Base-by-base conservation (phyloP, 2,329 filamentous ascomycete species). In the Neofusicoccum parvum region DNA sequence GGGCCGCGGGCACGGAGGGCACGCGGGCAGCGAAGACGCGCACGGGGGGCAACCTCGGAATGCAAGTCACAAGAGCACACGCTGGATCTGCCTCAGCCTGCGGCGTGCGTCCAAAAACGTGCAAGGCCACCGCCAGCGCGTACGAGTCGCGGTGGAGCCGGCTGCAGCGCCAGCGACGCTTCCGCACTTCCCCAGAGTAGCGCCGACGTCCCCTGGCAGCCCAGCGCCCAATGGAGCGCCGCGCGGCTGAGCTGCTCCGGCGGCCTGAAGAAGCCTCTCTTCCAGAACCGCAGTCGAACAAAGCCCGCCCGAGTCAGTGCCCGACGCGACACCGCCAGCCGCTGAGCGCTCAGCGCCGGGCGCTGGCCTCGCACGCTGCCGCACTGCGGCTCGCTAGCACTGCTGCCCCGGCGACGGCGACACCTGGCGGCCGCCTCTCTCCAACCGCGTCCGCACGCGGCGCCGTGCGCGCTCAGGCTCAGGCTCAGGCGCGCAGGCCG, bases 1-100 rank as follows among this genome's bases (percentile, higher is more conserved):
- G 54, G 37, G 34, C 15, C 15, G 43, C 32, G 58, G 34, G 59
- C 59, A 62, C 39, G 45, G 49, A 54, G 46, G 20, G 48, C 9
- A 11, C 14, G 60, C 49, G 49, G 46, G 48, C 46, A 63, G 49
- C 48, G 60, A 53, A 41, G 23, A 17, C 45, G 36, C 46, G 36
- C 20, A 41, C 46, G 34, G 59, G 46, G 45, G 34, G 45, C 17
- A 41, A n/a, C 48, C 23, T 45, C 49, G 49, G 48, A 60, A 53
- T 64, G 62, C 62, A 64, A 64, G 62, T 64, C 62, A 64, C 62
- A 64, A 60, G 56, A 60, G 56, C 56, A 46, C 56, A 60, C 56
- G 56, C 56, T 60, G 56, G 56, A 60, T 60, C 56, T 60, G 56
- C 56, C 56, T 37, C 56, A 60, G 56, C 56, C 56, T 60, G 56